Base-by-base conservation (phyloP, 2,329 filamentous ascomycete genomes). In the Xylariales sp. region DNA sequence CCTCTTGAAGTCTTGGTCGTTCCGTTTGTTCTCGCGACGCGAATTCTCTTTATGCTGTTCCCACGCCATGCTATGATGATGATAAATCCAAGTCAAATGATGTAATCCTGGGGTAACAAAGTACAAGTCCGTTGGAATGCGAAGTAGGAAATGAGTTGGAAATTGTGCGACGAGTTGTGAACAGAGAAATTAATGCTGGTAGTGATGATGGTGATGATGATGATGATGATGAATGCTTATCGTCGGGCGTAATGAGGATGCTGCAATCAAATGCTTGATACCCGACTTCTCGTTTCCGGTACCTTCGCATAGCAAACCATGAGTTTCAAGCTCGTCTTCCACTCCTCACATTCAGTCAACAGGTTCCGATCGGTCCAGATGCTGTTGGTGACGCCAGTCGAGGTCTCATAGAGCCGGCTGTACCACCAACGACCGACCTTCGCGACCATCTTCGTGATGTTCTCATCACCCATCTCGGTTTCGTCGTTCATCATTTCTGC, bases 341-440 rank as follows among this genome's bases (percentile, higher is more conserved):
- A 82, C 60, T 85, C 82, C 64, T 94, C 86, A 56, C 90, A 96
- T 65, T 98, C 93, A 12, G 78, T 70, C 34, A 97, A 69, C 20
- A 97, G 66, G 8, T 74, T 74, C 42, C 74, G 78, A 57, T 96
- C 86, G 34, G 73, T 76, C 84, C 90, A 97, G 51, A 97, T 86
- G 59, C 85, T 78, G 33, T 69, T 67, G 35, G 69, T 65, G 37
- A 70, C 73, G 64, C 45, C 77, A 62, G 7, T 82, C 70, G 4
- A 76, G 73, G 43, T 76, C 64, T 96, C 91, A 60, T 96, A 97
- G 69, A 91, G 96, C 39, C 86, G 80, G 8, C 81, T 86, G 64
- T 95, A 97, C 93, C 93, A 98, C 88, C 91, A 97, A 31, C 93
- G 78, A 2, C 89, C 91, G 9, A 97, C 91, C 48, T 82, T 84